These are phyloP conservation scores for Eucalyptus regnans DNA, from an alignment of 345 rosid species.

Conservation along the genomic window DNA sequence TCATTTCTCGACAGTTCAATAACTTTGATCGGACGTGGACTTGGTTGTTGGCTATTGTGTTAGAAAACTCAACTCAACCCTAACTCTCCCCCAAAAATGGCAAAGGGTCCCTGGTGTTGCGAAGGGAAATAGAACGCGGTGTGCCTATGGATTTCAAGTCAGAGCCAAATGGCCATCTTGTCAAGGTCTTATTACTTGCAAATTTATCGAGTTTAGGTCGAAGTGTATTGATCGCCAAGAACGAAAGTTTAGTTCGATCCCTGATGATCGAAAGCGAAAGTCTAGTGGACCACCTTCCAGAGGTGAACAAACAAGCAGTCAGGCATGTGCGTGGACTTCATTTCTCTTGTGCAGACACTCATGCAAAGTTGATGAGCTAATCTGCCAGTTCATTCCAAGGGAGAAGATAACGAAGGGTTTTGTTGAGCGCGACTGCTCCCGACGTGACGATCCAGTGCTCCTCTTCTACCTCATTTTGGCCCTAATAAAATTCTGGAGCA, in stretches of 20 bases:
- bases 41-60: not conserved
- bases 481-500: not conserved
- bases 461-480: not conserved
- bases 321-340: not conserved
- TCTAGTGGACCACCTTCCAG: not conserved
- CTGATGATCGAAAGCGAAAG: not conserved
- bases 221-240: not conserved
- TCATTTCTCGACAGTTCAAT: not conserved
- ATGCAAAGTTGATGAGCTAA: not conserved
- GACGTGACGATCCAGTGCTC: not conserved
- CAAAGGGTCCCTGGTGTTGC: not conserved
- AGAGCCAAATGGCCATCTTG: not conserved
- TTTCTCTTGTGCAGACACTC: not conserved
- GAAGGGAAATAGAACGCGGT: not conserved
- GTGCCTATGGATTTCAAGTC: not conserved
- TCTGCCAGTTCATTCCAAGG: not conserved
- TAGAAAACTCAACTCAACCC: not conserved
- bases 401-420: not conserved
- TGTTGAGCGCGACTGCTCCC: not conserved
- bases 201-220: not conserved
- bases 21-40: not conserved
- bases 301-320: not conserved
- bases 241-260: not conserved
- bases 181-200: not conserved
- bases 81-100: not conserved